These are phyloP conservation scores for Metarhizium humberi DNA, from an alignment of 2,329 filamentous ascomycete genomes.

Conservation along the genomic window DNA sequence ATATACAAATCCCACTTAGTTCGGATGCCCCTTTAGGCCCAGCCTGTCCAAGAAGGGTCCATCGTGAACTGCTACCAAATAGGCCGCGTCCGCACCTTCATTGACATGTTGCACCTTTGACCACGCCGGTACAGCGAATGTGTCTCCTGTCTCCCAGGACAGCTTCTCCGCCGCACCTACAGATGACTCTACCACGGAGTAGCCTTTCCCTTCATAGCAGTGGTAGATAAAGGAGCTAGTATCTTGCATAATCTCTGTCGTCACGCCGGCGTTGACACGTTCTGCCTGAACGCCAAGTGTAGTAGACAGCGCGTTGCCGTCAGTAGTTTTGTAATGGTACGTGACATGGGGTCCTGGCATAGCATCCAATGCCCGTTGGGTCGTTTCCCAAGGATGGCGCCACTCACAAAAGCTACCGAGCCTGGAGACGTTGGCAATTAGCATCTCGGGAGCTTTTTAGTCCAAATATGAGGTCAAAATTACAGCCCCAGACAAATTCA, in stretches of 20 bases:
- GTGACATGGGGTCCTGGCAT: constrained; percentile 15
- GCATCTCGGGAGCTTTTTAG: no score
- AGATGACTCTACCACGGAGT: constrained; percentile 27
- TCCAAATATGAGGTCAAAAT: no score
- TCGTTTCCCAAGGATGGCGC: constrained; percentile 33
- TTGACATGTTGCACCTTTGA: constrained; percentile 36
- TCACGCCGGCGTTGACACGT: no score
- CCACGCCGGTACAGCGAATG: constrained; percentile 45
- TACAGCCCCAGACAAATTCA: no score
- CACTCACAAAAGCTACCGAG: constrained; percentile 27
- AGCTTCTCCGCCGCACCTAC: constrained; percentile 22
- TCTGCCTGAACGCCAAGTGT: no score
- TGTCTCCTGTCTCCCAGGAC: constrained; percentile 38
- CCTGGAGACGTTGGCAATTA: neutral
- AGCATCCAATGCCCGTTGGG: constrained; percentile 29
- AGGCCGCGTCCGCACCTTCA: constrained; percentile 18
- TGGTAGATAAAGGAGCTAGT: constrained; percentile 43
- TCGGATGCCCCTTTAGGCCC: constrained; percentile 11
- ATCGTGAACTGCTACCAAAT: constrained; percentile 25
- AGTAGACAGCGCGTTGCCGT: no score
- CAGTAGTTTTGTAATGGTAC: no score
- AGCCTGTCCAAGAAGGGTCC: constrained; percentile 22
- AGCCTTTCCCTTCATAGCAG: constrained; percentile 37
- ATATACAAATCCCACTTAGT: neutral
- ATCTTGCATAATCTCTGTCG: constrained; percentile 28